phyloP scores from a whole-genome alignment of 139 green algal genomes.

The Asterochloris sp. region DNA sequence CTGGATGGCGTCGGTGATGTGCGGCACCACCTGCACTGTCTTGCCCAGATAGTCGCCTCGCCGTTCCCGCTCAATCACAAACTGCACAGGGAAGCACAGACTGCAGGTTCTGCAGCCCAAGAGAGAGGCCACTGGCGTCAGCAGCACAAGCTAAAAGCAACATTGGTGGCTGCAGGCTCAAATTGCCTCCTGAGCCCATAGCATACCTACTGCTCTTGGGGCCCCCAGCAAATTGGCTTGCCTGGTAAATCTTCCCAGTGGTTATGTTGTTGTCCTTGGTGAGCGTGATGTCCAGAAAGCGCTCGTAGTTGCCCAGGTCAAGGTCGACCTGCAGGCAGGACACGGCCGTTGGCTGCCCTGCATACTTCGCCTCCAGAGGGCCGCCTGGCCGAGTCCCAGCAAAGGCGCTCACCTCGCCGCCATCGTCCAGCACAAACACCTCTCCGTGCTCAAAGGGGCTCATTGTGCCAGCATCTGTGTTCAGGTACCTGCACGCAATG shows the following conservation, averaged over 20 bases:
- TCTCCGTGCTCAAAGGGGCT: conserved; percentile 99
- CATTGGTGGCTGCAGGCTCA: too few species aligned
- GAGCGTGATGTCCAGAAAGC: conserved; percentile 97
- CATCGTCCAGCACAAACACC: conserved; percentile 98
- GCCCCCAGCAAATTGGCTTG: not conserved
- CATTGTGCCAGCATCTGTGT: conserved; percentile 99
- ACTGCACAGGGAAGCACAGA: conserved; percentile 31
- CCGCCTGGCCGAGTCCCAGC: not conserved
- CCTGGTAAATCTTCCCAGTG: conserved; percentile 96
- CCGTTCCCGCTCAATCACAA: conserved; percentile 92
- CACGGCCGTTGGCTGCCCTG: not conserved
- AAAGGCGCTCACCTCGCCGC: conserved; percentile 76
- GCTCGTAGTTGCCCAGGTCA: conserved; percentile 99
- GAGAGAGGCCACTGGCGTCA: too few species aligned
- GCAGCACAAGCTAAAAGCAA: too few species aligned
- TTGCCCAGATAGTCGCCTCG: conserved; percentile 97
- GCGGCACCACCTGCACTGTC: conserved; percentile 98
- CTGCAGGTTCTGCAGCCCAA: not conserved
- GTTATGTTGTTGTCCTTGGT: conserved; percentile 97
- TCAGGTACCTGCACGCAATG: conserved; percentile 95
- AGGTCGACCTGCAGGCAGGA: conserved; percentile 77
- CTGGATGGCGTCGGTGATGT: conserved; percentile 96
- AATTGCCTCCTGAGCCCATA: too few species aligned
- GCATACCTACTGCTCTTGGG: too few species aligned
- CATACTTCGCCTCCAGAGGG: not conserved